Evolutionary conservation across 768 basidiomycete species (phyloP).

Genomic region (Suillus spraguei): DNA sequence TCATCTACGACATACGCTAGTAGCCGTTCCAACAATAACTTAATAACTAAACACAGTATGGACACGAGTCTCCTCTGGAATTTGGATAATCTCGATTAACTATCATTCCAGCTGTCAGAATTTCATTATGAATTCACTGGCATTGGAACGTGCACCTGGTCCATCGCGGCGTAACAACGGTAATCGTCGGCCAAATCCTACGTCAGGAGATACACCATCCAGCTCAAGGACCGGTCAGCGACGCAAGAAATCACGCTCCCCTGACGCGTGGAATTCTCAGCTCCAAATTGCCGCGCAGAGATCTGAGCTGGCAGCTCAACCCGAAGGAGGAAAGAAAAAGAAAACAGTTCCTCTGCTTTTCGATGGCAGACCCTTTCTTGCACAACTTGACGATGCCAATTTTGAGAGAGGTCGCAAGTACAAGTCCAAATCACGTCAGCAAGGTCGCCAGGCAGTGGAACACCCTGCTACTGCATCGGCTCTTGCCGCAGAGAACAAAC

Average conservation of each 20-base stretch:
- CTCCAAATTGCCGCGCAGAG: constrained; percentile 20
- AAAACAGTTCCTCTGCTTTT: constrained; percentile 22
- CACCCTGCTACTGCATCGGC: constrained; percentile 19
- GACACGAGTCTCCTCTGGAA: neutral
- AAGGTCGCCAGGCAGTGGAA: constrained; percentile 26
- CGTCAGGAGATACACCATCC: constrained; percentile 5
- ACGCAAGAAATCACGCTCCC: constrained; percentile 38
- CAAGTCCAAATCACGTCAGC: constrained; percentile 29
- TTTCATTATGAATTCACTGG: constrained; percentile 20
- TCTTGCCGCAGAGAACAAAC: constrained; percentile 5
- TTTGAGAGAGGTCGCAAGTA: constrained; percentile 36
- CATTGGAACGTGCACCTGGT: constrained; percentile 6
- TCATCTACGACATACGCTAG: neutral
- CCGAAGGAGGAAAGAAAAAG: constrained; percentile 34
- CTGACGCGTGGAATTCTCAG: constrained; percentile 29
- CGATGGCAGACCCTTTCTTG: constrained; percentile 26
- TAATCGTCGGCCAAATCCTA: constrained; percentile 23
- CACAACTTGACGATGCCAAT: constrained; percentile 29
- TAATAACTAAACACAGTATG: neutral
- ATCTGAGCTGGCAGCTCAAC: constrained; percentile 24
- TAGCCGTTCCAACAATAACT: neutral
- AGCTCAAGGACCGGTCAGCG: constrained; percentile 24
- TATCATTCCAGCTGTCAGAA: neutral
- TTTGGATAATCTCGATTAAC: neutral
- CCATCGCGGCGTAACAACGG: constrained; percentile 28